These are phyloP conservation scores for Tuber borchii DNA, from an alignment of 495 filamentous ascomycete species.

Conservation along the genomic window DNA sequence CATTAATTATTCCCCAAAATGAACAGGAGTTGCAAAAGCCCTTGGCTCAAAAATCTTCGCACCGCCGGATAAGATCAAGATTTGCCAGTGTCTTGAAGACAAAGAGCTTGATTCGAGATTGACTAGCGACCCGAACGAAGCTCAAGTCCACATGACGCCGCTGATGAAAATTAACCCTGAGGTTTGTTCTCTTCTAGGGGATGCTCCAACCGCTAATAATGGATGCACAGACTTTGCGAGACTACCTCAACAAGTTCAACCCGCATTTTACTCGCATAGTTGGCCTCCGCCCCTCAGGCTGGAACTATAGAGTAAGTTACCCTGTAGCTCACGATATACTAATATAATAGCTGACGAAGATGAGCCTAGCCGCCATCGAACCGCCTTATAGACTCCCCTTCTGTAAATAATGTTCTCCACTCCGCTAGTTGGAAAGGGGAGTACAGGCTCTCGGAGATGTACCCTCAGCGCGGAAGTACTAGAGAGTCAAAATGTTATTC, in stretches of 20 bases:
- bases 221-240: slow-evolving; percentile 62
- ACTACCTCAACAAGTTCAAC: slow-evolving; percentile 72
- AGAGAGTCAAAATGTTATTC: slow-evolving; percentile 72
- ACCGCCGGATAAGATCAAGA: slow-evolving; percentile 66
- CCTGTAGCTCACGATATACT: neutral
- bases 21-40: slow-evolving; percentile 62
- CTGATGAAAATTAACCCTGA: slow-evolving; percentile 79
- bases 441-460: slow-evolving; percentile 60
- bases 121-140: slow-evolving; percentile 70
- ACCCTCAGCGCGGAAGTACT: slow-evolving; percentile 71
- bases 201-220: neutral
- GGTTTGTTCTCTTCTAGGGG: neutral
- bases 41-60: slow-evolving; percentile 88
- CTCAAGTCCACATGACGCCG: slow-evolving; percentile 96
- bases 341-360: neutral
- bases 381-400: slow-evolving; percentile 57
- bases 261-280: slow-evolving; percentile 76
- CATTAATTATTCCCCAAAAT: slow-evolving; percentile 42
- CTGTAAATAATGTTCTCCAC: slow-evolving; percentile 63
- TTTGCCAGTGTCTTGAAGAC: slow-evolving; percentile 82
- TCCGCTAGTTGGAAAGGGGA: slow-evolving; percentile 63
- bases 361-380: slow-evolving; percentile 51
- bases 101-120: slow-evolving; percentile 67
- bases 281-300: slow-evolving; percentile 86
- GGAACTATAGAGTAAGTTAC: slow-evolving; percentile 61